These are phyloP conservation scores for Vigna mungo DNA, from an alignment of 306 rosid genomes.

Conservation along the genomic window DNA sequence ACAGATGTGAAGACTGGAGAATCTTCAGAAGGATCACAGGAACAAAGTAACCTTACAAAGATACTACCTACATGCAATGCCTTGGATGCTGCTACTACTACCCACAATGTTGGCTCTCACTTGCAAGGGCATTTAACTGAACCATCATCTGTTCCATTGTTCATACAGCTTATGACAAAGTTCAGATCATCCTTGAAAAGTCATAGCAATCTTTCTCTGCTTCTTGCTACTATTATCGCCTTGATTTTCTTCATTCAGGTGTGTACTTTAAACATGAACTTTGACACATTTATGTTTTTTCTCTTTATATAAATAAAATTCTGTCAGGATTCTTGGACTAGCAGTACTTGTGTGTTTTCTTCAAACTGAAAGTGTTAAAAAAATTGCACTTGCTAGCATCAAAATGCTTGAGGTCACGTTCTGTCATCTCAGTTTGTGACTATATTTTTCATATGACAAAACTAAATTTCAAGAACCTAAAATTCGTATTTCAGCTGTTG, in stretches of 20 bases:
- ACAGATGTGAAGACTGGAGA: constrained; percentile 54
- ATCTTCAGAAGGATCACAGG: constrained; percentile 57
- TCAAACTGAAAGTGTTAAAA: constrained; percentile 19
- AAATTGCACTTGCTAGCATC: not conserved
- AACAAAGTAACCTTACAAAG: constrained; percentile 45
- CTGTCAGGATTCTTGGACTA: not conserved
- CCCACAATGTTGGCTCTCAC: constrained; percentile 45
- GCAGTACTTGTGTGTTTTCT: constrained; percentile 14
- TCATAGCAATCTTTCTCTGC: constrained; percentile 69
- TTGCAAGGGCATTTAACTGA: constrained; percentile 51
- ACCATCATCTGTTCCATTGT: constrained; percentile 52
- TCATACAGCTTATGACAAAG: constrained; percentile 56
- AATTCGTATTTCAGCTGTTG: constrained; percentile 15
- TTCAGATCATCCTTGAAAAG: constrained; percentile 62
- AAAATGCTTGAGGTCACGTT: constrained; percentile 2
- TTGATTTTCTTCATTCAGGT: constrained; percentile 97
- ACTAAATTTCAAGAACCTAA: not conserved
- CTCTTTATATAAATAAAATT: constrained; percentile 14
- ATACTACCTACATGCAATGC: constrained; percentile 42
- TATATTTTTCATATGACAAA: not conserved
- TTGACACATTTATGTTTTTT: constrained; percentile 15
- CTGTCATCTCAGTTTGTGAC: not conserved
- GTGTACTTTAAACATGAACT: constrained; percentile 32
- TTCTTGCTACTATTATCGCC: constrained; percentile 63
- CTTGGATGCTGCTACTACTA: constrained; percentile 28